Evolutionary conservation across 768 basidiomycete genomes (phyloP).

Genomic region (Cystoderma amianthinum): DNA sequence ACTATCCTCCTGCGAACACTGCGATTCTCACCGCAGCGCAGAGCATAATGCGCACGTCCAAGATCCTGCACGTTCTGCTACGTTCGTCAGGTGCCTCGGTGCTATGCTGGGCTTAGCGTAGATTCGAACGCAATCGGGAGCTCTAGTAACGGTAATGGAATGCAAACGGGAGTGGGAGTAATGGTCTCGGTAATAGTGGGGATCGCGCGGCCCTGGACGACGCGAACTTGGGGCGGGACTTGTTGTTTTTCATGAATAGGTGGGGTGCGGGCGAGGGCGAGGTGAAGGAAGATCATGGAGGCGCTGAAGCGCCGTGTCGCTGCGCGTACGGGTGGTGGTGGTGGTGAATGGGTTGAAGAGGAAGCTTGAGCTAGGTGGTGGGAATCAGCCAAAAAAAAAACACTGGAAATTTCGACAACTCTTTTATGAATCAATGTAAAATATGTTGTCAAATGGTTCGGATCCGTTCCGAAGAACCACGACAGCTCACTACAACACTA

Average conservation of each 20-base stretch:
- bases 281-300: constrained; percentile 15
- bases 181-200: constrained; percentile 19
- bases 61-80: constrained; percentile 31
- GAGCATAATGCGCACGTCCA: constrained; percentile 46
- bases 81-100: constrained; percentile 17
- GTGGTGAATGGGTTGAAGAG: too few species aligned
- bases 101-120: constrained; percentile 48
- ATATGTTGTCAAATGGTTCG: too few species aligned
- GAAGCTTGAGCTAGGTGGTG: constrained; percentile 11
- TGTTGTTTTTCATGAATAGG: constrained; percentile 11
- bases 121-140: too few species aligned
- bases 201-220: constrained; percentile 14
- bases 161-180: too few species aligned
- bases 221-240: constrained; percentile 15
- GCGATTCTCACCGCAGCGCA: constrained; percentile 64
- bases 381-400: too few species aligned
- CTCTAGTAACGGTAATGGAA: too few species aligned
- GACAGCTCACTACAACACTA: too few species aligned
- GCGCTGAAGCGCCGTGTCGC: constrained; percentile 14
- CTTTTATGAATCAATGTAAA: too few species aligned
- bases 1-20: constrained; percentile 49
- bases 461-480: too few species aligned
- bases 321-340: constrained; percentile 9
- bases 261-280: constrained; percentile 3
- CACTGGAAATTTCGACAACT: too few species aligned